Evolutionary conservation across 495 filamentous ascomycete species (phyloP), one percentile per base, ranked within the genome.

Genomic region (Aspergillus coremiiformis): DNA sequence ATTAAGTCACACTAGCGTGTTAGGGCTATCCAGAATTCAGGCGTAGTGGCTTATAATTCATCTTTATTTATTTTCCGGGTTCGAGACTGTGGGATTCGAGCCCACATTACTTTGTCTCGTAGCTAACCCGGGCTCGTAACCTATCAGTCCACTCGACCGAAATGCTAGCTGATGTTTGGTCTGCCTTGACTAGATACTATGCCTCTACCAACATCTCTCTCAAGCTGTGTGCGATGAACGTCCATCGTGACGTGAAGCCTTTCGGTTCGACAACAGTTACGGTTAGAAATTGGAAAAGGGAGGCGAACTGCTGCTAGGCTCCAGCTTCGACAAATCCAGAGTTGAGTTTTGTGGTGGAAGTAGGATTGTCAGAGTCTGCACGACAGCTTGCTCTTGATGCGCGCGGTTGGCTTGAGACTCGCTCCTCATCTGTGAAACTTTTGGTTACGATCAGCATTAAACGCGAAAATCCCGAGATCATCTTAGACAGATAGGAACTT

Each of bases 301-400:
- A 59, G 42, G 52, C 57, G 29, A 53, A 59, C 46, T 53, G 46
- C 49, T 60, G 53, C 50, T 60, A 50, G 53, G 57, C 53, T 48
- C 57, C 57, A 15, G 49, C 30, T 54, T 53, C 35, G 22, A 53
- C 48, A 47, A 43, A 24, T 44, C 17, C 48, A 24, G 43, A 33
- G 21, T 26, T 52, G 48, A 55, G 49, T 54, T 47, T 55, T 48
- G 52, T 61, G 32, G 45, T 58, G 29, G 59, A 58, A 45, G 55
- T 58, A 15, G 59, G 59, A 44, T 45, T 61, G 22, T 58, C 59
- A 33, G 55, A 61, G 55, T 58, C 59, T 43, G 23, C 52, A 10
- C 30, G 50, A 49, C 49, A 44, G 55, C 55, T 61, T 53, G 59
- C 59, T 48, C 46, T 57, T 47, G 49, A 55, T 58, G 52, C 59